Base-by-base conservation (phyloP, 2,329 filamentous ascomycete species). In the Colletotrichum sp. region DNA sequence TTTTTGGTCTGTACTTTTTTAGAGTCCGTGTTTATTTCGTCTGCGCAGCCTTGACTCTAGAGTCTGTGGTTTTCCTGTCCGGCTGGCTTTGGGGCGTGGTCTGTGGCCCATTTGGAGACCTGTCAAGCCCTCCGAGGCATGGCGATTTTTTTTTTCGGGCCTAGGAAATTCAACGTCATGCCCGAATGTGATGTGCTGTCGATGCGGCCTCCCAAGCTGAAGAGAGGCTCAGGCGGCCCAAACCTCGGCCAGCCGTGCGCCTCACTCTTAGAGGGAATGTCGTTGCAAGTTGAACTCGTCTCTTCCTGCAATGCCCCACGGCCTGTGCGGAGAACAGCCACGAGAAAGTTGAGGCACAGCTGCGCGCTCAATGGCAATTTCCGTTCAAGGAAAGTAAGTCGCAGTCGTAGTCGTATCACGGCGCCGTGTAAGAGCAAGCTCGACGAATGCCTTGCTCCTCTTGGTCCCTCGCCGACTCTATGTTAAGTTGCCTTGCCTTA, bases 1-100 rank as follows among this genome's bases (percentile, higher is more conserved):
- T 43, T 28, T 52, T 65, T 71, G 32, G 24, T 71, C 57, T 32
- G 59, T 59, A 39, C 66, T 70, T 39, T 59, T 64, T 34, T 43
- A 55, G 68, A 66, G 72, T 70, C 71, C 67, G 67, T 71, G 71
- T 71, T 32, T 34, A 34, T 24, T 32, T 14, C 59, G 59, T 67
- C 61, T 18, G 55, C 36, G 34, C 43, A 28, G 55, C 48, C 52
- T 61, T 43, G 34, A 36, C n/a, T 24, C 21, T 64, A 13, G 36
- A 43, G 55, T 60, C 65, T 69, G 52, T 68, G 34, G 55, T 39
- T 68, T 16, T 28, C 52, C 55, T 68, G 6, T 34, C 14, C 14
- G 6, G 16, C 57, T 30, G 21, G 26, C 57, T 18, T 30, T 36
- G 43, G 7, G 18, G 39, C 43, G 67, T 43, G 43, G 48, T 74